Percentiles rank a stretch among this genome's conserved stretches.
phyloP scores from a whole-genome alignment of 2,329 filamentous ascomycete genomes.

The Fusarium scirpi region DNA sequence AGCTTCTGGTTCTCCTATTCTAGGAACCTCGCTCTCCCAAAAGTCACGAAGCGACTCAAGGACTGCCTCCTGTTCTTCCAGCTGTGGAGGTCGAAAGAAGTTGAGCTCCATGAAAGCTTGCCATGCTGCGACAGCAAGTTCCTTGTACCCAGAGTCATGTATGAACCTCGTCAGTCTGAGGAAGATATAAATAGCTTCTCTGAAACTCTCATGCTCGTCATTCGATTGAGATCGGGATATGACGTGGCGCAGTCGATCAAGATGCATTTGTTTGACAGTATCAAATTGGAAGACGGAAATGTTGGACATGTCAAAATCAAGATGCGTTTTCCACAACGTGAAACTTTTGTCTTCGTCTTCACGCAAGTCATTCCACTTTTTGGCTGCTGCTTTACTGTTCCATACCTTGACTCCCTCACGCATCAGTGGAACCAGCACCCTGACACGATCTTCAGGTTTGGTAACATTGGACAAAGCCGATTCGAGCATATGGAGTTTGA shows the following conservation, averaged over 20 bases:
- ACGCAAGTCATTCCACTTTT: constrained; percentile 72
- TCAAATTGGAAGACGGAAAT: constrained; percentile 77
- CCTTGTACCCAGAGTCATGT: constrained; percentile 80
- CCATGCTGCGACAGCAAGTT: constrained; percentile 83
- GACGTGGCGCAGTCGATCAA: constrained; percentile 59
- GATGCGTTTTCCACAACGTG: constrained; percentile 77
- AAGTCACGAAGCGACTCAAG: constrained; percentile 73
- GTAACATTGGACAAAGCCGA: constrained; percentile 74
- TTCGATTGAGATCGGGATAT: constrained; percentile 19
- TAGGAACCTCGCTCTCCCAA: constrained; percentile 86
- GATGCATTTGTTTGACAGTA: constrained; percentile 68
- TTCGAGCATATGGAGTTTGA: constrained; percentile 84
- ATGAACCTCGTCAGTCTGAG: constrained; percentile 80
- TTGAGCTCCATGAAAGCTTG: constrained; percentile 82
- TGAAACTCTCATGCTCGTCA: constrained; percentile 15
- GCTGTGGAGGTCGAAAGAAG: constrained; percentile 66
- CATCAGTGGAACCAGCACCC: constrained; percentile 76
- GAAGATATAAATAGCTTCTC: constrained; percentile 73
- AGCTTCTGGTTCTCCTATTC: constrained; percentile 80
- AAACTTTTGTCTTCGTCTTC: constrained; percentile 55
- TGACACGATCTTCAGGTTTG: constrained; percentile 63
- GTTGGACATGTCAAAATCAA: constrained; percentile 79
- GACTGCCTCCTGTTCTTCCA: constrained; percentile 42
- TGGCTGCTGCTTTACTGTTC: constrained; percentile 70
- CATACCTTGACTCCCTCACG: constrained; percentile 80